These are phyloP conservation scores for Cyclotella baltica DNA, from an alignment of 108 stramenopile species.

Conservation along the genomic window DNA sequence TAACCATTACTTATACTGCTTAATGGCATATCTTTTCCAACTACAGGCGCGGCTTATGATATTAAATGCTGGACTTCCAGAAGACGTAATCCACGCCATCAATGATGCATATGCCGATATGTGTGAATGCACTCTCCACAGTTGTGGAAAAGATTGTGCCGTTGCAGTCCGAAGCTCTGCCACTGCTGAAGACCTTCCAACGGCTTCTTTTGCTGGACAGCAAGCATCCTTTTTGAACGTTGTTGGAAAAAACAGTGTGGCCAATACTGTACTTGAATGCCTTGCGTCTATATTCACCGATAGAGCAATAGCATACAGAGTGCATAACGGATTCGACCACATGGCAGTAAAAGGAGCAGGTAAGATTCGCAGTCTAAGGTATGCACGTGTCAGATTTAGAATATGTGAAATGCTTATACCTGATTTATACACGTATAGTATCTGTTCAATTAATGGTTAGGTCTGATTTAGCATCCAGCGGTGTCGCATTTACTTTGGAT, in stretches of 20 bases:
- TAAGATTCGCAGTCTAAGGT: not conserved
- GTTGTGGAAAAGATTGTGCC: conserved; percentile 14
- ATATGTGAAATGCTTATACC: not conserved
- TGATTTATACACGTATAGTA: no score
- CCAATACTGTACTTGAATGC: conserved; percentile 35
- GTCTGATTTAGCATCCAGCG: conserved; percentile 42
- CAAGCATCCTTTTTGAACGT: conserved; percentile 55
- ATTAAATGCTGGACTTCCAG: conserved; percentile 51
- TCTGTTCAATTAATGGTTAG: conserved; percentile 56
- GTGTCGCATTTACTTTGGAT: conserved; percentile 52
- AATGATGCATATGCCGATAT: conserved; percentile 33
- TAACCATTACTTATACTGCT: no score
- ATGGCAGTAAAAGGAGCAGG: conserved; percentile 49
- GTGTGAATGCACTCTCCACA: conserved; percentile 16
- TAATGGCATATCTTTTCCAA: not conserved
- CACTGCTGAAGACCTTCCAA: conserved; percentile 61
- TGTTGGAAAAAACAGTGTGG: conserved; percentile 22
- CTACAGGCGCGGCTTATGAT: conserved; percentile 52
- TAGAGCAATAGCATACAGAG: conserved; percentile 55
- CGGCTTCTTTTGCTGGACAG: conserved; percentile 57
- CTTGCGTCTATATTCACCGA: conserved; percentile 51
- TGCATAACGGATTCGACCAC: conserved; percentile 51
- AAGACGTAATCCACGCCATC: conserved; percentile 32
- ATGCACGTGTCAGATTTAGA: not conserved
- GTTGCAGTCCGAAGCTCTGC: conserved; percentile 57